Percentiles rank a stretch among this genome's conserved stretches.
phyloP scores from a whole-genome alignment of 2,329 filamentous ascomycete genomes.

The Endoconidiophora laricicola region DNA sequence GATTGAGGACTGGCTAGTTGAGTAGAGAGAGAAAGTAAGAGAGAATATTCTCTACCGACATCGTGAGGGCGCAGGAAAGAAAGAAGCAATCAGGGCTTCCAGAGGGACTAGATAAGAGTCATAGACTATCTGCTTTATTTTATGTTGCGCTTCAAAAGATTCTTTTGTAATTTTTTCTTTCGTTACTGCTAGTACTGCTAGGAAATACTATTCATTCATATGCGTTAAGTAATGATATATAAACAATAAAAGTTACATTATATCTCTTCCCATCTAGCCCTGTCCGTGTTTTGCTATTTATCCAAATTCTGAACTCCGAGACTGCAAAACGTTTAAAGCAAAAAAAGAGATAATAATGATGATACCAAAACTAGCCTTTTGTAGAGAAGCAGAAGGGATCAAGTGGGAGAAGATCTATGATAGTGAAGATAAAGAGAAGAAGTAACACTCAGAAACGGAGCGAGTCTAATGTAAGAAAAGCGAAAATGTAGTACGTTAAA shows the following conservation, averaged over 20 bases:
- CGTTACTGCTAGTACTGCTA: background rate
- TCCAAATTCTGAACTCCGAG: too few species aligned
- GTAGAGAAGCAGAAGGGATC: background rate
- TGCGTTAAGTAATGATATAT: background rate
- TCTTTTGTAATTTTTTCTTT: background rate
- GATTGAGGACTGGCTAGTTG: constrained; percentile 58
- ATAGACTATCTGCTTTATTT: background rate
- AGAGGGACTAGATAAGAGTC: background rate
- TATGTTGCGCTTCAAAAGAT: background rate
- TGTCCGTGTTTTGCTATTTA: too few species aligned
- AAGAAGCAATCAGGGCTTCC: constrained; percentile 10
- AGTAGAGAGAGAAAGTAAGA: constrained; percentile 23
- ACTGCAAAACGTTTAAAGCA: background rate
- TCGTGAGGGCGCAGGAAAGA: background rate
- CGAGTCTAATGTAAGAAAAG: background rate
- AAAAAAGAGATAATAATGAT: background rate
- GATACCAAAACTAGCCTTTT: background rate
- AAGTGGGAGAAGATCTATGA: constrained; percentile 1
- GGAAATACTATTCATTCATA: too few species aligned
- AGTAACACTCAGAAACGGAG: background rate
- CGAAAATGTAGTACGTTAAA: background rate
- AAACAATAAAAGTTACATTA: background rate
- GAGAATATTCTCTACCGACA: background rate
- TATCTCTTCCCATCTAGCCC: too few species aligned
- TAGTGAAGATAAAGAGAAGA: constrained; percentile 3